Base-by-base conservation (phyloP, 306 rosid genomes). In the Echinosophora koreensis region DNA sequence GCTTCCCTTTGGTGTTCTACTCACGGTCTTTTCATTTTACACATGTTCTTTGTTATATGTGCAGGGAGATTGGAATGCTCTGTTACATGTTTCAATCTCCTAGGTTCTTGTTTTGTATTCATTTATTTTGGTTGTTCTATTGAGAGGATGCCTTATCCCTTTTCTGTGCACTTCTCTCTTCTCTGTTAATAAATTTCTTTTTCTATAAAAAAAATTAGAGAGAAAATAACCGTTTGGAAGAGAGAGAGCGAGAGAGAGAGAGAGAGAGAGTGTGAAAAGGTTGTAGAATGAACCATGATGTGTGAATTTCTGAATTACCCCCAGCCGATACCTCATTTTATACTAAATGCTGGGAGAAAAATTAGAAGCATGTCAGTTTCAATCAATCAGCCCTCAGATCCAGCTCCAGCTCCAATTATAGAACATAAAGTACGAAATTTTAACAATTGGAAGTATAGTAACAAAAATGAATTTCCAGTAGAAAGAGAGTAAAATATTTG, bases 211-310 rank as follows among this genome's bases (percentile, higher is more conserved):
- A 8, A 42, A 42, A 42, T 42, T 42, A 42, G 49, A 69, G 55
- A 65, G 22, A 42, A 52, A 39, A 51, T 52, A 52, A 52, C 52
- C 55, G 34, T 76, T 52, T 65, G 73, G 66, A 76, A 52, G 17
- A 76, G 73, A 11, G 17, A 38, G 55, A 5, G 12, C n/a, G n/a
- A n/a, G n/a, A n/a, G n/a, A n/a, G n/a, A n/a, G n/a, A 52, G 17
- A 76, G 73, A 11, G 17, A 38, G 55, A 5, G 12, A 10, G 27
- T 2, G 13, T 41, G 16, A 6, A 54, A 52, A 66, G 22, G 14
- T 41, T 27, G 55, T 42, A 14, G 14, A 30, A 52, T 65, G 74
- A 42, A 67, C 52, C 62, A 44, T 17, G 17, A 50, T n/a, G 9
- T 50, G 18, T 50, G 18, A 50, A 50, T 50, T 50, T 5, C n/a